Conservation (phyloP, 345 rosid genomes). For the Salix koriyanagi region DNA sequence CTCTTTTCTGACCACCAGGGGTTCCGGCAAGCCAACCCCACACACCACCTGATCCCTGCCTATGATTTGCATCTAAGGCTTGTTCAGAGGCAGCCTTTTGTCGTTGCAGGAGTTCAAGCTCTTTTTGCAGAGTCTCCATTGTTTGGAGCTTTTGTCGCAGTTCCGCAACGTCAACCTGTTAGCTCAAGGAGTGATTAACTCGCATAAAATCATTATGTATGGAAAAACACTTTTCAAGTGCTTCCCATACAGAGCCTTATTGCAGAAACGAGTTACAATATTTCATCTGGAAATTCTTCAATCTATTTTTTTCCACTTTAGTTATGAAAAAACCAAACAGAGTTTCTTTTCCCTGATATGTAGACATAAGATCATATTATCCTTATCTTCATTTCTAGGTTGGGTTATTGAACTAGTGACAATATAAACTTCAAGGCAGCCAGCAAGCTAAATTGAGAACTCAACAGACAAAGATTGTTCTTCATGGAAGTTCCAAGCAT, state of each 20-base stretch:
- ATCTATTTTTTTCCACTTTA: background rate
- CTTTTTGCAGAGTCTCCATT: slow-evolving; percentile 79
- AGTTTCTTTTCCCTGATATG: background rate
- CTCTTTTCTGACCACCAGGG: slow-evolving; percentile 33
- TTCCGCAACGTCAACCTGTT: slow-evolving; percentile 97
- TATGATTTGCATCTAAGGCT: slow-evolving; percentile 57
- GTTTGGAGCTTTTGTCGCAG: slow-evolving; percentile 86
- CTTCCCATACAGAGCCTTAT: too few relatives aligned
- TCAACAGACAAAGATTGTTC: background rate
- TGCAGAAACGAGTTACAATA: background rate
- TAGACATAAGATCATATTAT: background rate
- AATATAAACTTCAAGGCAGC: background rate
- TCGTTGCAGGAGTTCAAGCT: slow-evolving; percentile 83
- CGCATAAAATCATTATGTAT: background rate
- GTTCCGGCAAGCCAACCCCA: slow-evolving; percentile 98
- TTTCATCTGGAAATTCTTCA: background rate
- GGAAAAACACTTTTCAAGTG: too few relatives aligned
- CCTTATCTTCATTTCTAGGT: background rate
- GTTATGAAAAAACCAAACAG: background rate
- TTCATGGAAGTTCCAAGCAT: slow-evolving; percentile 1
- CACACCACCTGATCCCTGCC: slow-evolving; percentile 82
- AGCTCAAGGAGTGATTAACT: slow-evolving; percentile 15
- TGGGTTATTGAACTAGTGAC: background rate
- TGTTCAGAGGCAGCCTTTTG: slow-evolving; percentile 97
- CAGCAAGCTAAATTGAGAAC: background rate